Evolutionary conservation across 2,329 filamentous ascomycete genomes (phyloP).

Genomic region (Chaetomium sp.): DNA sequence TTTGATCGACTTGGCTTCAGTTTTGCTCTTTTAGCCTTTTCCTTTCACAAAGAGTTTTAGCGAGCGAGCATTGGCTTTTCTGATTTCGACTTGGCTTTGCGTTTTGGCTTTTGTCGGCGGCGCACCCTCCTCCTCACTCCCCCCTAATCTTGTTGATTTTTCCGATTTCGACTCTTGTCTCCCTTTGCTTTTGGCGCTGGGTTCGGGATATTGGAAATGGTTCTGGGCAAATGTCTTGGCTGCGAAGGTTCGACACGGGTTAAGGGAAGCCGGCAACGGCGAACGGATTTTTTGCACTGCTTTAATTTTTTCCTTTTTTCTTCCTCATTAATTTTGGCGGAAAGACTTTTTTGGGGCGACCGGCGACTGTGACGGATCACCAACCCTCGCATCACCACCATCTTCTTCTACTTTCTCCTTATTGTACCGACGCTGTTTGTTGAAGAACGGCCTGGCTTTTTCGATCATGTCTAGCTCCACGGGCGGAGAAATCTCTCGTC

Average conservation of each 20-base stretch:
- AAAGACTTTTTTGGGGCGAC: constrained; percentile 1
- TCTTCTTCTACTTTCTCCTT: constrained; percentile 16
- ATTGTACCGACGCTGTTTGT: constrained; percentile 7
- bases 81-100: constrained; percentile 23
- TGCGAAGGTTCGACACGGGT: constrained; percentile 18
- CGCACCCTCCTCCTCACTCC: constrained; percentile 16
- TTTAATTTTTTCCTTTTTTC: constrained; percentile 4
- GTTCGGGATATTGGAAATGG: constrained; percentile 16
- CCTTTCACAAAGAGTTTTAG: constrained; percentile 21
- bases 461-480: constrained; percentile 4
- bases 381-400: constrained; percentile 3
- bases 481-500: constrained; percentile 20
- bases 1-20: constrained; percentile 16
- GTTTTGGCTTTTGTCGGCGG: constrained; percentile 13
- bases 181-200: constrained; percentile 23
- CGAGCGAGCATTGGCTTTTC: constrained; percentile 34
- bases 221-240: constrained; percentile 19
- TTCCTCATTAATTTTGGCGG: neutral
- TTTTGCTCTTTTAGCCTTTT: constrained; percentile 12
- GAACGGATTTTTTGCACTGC: constrained; percentile 13
- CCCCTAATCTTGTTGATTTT: constrained; percentile 24
- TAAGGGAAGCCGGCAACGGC: constrained; percentile 16
- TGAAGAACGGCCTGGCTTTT: neutral
- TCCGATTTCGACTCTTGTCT: constrained; percentile 24
- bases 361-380: constrained; percentile 5